A percentile compares a stretch with the other conserved stretches of the same genome.
phyloP scores from a whole-genome alignment of 352 stramenopile genomes.

The Phytophthora sp. region DNA sequence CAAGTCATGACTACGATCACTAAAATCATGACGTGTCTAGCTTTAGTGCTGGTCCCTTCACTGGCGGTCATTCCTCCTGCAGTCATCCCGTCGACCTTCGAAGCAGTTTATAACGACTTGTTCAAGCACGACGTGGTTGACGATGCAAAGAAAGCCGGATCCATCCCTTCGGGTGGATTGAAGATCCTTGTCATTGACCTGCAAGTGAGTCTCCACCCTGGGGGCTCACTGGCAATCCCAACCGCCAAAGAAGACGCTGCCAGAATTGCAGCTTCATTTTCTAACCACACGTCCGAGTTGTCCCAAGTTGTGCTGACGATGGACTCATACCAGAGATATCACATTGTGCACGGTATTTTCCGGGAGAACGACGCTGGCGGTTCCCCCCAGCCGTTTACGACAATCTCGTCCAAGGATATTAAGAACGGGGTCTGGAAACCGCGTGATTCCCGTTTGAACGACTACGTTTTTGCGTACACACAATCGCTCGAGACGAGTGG shows the following conservation, averaged over 20 bases:
- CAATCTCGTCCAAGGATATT: constrained; percentile 89
- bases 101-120: background rate
- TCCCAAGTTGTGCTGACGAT: constrained; percentile 92
- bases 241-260: constrained; percentile 86
- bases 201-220: constrained; percentile 95
- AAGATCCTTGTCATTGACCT: constrained; percentile 92
- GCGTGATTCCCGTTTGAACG: constrained; percentile 58
- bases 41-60: constrained; percentile 1
- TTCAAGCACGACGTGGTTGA: constrained; percentile 29
- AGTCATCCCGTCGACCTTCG: constrained; percentile 11
- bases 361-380: constrained; percentile 76
- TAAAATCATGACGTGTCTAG: constrained; percentile 3
- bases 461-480: constrained; percentile 90
- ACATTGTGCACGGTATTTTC: constrained; percentile 94
- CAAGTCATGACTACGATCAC: constrained; percentile 1
- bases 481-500: constrained; percentile 75
- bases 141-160: constrained; percentile 39
- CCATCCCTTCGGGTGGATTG: constrained; percentile 44
- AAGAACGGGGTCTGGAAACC: constrained; percentile 54
- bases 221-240: constrained; percentile 92
- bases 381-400: constrained; percentile 90
- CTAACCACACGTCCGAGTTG: constrained; percentile 56
- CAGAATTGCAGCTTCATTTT: constrained; percentile 90
- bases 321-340: constrained; percentile 94
- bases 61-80: constrained; percentile 5